A percentile compares a stretch with the other conserved stretches of the same genome.
Conservation (phyloP, 352 stramenopile genomes). For the Blastocystis sp. region DNA sequence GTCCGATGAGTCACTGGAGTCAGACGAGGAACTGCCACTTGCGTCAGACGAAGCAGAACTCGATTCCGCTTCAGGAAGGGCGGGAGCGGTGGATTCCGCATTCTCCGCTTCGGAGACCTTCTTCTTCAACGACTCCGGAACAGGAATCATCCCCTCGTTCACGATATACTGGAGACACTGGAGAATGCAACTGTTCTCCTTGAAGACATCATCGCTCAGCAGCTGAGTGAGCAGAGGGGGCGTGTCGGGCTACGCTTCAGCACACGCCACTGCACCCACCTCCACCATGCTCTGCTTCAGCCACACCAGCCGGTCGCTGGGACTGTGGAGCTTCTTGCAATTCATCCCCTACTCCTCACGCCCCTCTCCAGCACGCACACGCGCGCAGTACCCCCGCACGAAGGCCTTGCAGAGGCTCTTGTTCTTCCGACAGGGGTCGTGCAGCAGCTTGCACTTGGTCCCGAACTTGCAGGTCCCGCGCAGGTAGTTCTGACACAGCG, state of each 20-base stretch:
- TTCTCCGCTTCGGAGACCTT: not conserved
- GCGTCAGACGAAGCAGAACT: too few relatives aligned
- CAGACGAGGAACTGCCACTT: too few relatives aligned
- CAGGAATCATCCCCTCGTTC: constrained; percentile 59
- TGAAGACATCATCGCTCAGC: constrained; percentile 36
- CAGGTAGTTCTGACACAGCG: constrained; percentile 61
- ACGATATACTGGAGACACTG: constrained; percentile 68
- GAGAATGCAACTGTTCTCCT: constrained; percentile 68
- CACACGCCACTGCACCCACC: not conserved
- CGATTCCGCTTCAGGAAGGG: too few relatives aligned
- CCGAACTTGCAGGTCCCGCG: constrained; percentile 40
- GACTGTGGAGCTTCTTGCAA: constrained; percentile 61
- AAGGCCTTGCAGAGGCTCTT: constrained; percentile 54
- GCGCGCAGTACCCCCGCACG: constrained; percentile 48
- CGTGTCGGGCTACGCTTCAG: constrained; percentile 13
- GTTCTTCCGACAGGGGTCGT: constrained; percentile 67
- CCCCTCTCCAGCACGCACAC: not conserved
- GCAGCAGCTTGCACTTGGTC: constrained; percentile 39
- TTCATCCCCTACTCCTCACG: constrained; percentile 34
- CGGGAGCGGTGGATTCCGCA: too few relatives aligned
- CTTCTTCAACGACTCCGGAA: constrained; percentile 37
- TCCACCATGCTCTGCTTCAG: constrained; percentile 62
- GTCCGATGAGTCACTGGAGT: too few relatives aligned
- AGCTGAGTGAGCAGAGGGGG: constrained; percentile 52
- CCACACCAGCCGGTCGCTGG: constrained; percentile 59